Evolutionary conservation across 2,329 filamentous ascomycete species (phyloP), one percentile per base, ranked within the genome.

Genomic region (Fusarium veterinarium): DNA sequence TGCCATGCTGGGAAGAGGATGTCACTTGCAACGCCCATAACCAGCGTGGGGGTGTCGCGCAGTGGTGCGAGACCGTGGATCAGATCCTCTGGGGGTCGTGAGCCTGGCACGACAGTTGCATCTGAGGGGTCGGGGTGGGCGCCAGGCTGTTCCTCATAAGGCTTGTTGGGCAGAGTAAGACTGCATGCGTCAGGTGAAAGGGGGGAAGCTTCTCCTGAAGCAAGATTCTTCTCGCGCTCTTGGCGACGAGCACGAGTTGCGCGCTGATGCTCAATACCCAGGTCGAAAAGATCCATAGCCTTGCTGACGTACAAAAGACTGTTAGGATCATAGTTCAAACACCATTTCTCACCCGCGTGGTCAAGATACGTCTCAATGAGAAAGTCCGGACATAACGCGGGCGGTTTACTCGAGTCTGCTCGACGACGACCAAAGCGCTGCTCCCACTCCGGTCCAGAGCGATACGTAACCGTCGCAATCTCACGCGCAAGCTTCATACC

Each of bases 1-100:
- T 99, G 96, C 95, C 96, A 99, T 1, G 96, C 95, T 0, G 96
- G 96, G 83, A 99, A 99, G 40, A 99, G 84, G 55, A 98, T 98
- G 80, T 99, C 96, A 76, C 94, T 98, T 1, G 94, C 94, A 8
- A 98, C 96, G 38, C 96, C 96, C 85, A 99, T 91, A 16, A 99
- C 93, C 28, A 99, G 86, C 2, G 94, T 92, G 0, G 94, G 93
- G 55, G 92, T 95, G 69, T 95, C 88, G 60, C 91, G 90, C 59
- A 98, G 82, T 0, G 90, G 84, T 8, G 89, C 84, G 25, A 99
- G 84, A 1, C 96, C 96, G 0, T 86, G 86, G 40, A 98, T 88
- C 1, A 99, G 85, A 80, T 99, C 96, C 56, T 89, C 86, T 0
- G 95, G 94, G 0, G 94, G 93, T 1, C 87, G 85, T 33, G 84